Evolutionary conservation across 139 green algal genomes (phyloP), one percentile per base, ranked within the genome.

Genomic region (Parachlorella kessleri): DNA sequence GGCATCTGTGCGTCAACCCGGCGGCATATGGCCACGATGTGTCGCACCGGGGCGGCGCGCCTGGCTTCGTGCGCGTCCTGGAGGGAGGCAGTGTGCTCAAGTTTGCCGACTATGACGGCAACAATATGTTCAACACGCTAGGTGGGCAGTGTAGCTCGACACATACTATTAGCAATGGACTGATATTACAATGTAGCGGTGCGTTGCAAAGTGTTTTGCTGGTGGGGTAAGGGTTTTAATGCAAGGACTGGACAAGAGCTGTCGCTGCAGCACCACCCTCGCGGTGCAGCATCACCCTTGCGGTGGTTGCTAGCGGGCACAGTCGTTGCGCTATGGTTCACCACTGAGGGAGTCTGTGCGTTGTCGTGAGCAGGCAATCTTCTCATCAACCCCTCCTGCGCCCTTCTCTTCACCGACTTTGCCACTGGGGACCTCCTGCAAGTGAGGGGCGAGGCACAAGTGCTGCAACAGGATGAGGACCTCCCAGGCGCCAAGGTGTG

Each of bases 321-420:
- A n/a, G n/a, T n/a, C n/a, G n/a, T n/a, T n/a, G n/a, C n/a, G n/a
- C n/a, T n/a, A n/a, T n/a, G n/a, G n/a, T n/a, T n/a, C n/a, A n/a
- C n/a, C n/a, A n/a, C n/a, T n/a, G n/a, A n/a, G n/a, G n/a, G n/a
- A n/a, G n/a, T n/a, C n/a, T n/a, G n/a, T n/a, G n/a, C n/a, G n/a
- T n/a, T n/a, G n/a, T n/a, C n/a, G n/a, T n/a, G n/a, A n/a, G n/a
- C 71, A 77, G 71, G 83, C 69, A 88, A 88, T 75, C 35, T 88
- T 32, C 32, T 67, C 32, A 26, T 41, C 35, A 71, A 83, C 63
- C 70, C 74, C n/a, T 53, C 55, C 10, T 37, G 26, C 30, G 69
- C 66, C 54, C 73, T 84, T 33, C 79, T 87, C 8, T 80, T 87
- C 78, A 1, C 82, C 4, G 83, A 87, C 74, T 87, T 68, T 23